Base-by-base conservation (phyloP, 2,329 filamentous ascomycete species). In the Fusarium nematophilum region DNA sequence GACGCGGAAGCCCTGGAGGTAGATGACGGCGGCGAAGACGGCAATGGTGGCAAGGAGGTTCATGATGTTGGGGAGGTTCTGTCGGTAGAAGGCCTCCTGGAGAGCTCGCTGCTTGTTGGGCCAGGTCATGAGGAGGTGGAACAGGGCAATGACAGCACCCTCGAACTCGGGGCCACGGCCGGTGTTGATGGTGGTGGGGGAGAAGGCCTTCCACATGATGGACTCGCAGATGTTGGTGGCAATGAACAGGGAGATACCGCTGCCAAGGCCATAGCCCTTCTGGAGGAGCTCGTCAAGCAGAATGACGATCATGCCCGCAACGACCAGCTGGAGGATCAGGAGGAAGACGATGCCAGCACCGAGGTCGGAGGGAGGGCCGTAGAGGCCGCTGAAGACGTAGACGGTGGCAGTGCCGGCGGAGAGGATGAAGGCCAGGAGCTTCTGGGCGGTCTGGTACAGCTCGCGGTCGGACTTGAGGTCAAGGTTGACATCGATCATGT, bases 211-310 rank as follows among this genome's bases (percentile, higher is more conserved):
- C 95, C 95, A 99, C 83, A 99, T 91, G 79, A 99, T 99, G 53
- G 94, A 97, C 85, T 99, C 95, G 91, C 95, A 99, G 75, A 99
- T 98, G 87, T 98, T 98, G 83, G 95, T 99, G 68, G 95, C 95
- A 76, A 99, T 99, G 86, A 99, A 99, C 65, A 99, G 91, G 40
- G 94, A 98, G 78, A 99, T 99, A 81, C 95, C 95, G 75, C 92
- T 96, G 80, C 95, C 95, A 65, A 99, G 90, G 79, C 95, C 95
- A 74, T 99, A 99, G 69, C 95, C 95, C 88, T 99, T 99, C 83
- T 99, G 96, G 72, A 99, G 90, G 58, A 99, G 90, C 86, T 99
- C 95, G 73, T 99, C 95, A 56, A 99, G 91, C 57, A 99, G 91
- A 78, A 99, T 98, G 79, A 99, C 96, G 75, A 99, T 97, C 81